These are phyloP conservation scores for Epichloe baconii DNA, from an alignment of 2,329 filamentous ascomycete species.

Conservation along the genomic window DNA sequence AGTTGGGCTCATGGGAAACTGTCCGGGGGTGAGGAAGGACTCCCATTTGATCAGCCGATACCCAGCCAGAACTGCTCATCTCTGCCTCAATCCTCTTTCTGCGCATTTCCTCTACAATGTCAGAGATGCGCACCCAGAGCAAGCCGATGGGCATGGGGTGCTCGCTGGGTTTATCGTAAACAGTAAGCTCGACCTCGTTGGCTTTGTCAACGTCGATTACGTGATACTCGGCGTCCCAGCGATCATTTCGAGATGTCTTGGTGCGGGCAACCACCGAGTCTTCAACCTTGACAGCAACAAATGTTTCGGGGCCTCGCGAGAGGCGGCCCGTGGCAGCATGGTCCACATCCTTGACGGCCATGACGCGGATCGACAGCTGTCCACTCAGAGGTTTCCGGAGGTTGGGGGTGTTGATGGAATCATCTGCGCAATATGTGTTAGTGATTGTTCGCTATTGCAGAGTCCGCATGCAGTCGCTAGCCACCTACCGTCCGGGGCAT, in stretches of 20 bases:
- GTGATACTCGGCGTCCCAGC: slow-evolving; percentile 85
- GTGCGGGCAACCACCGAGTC: slow-evolving; percentile 85
- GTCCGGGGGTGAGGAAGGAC: slow-evolving; percentile 29
- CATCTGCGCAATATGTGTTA: slow-evolving; percentile 44
- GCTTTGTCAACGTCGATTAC: slow-evolving; percentile 94
- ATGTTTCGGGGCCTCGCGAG: slow-evolving; percentile 83
- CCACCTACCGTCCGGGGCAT: slow-evolving; percentile 64
- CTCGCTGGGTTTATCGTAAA: slow-evolving; percentile 90
- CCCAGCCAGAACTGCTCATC: slow-evolving; percentile 89
- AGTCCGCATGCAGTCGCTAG: slow-evolving; percentile 8
- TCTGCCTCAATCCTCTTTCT: slow-evolving; percentile 95
- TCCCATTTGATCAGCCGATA: slow-evolving; percentile 91
- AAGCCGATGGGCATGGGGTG: slow-evolving; percentile 86
- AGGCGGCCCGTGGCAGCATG: slow-evolving; percentile 79
- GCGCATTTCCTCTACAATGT: slow-evolving; percentile 94
- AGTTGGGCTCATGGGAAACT: slow-evolving; percentile 45
- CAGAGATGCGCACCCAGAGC: slow-evolving; percentile 91
- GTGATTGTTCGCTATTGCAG: neutral
- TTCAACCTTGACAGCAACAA: slow-evolving; percentile 92
- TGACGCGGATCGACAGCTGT: slow-evolving; percentile 72
- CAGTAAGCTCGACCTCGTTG: slow-evolving; percentile 94
- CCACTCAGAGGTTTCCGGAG: slow-evolving; percentile 92
- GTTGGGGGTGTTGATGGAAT: slow-evolving; percentile 91
- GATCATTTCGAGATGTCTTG: slow-evolving; percentile 70
- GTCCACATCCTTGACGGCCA: slow-evolving; percentile 87